These are phyloP conservation scores for Rhodotorula diobovata DNA, from an alignment of 768 basidiomycete species.

Conservation along the genomic window DNA sequence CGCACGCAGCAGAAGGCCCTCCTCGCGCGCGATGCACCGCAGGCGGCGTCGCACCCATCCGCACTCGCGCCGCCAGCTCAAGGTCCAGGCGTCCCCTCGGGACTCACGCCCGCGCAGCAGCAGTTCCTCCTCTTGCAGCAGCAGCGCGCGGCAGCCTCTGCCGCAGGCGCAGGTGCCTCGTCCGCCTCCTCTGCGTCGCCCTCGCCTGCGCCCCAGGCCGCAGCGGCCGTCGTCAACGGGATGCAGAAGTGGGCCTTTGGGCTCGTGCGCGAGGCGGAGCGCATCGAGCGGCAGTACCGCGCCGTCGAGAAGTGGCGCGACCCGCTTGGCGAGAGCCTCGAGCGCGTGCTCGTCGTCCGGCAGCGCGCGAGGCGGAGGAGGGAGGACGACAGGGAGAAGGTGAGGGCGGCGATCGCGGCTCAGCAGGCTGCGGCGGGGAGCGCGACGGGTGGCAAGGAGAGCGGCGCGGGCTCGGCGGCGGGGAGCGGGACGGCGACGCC, in stretches of 20 bases:
- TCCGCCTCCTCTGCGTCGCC: not conserved
- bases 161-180: not conserved
- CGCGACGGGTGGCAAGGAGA: not conserved
- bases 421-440: not conserved
- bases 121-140: slow-evolving; percentile 5
- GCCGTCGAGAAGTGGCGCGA: slow-evolving; percentile 36
- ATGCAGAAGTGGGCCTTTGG: slow-evolving; percentile 38
- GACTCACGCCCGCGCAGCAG: slow-evolving; percentile 12
- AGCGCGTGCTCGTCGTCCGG: slow-evolving; percentile 23
- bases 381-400: slow-evolving; percentile 5
- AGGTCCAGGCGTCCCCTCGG: not conserved
- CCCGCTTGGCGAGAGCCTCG: slow-evolving; percentile 36
- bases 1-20: slow-evolving; percentile 40
- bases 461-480: not conserved
- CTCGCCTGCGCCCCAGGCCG: not conserved
- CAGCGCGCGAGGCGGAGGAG: not conserved
- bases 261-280: slow-evolving; percentile 36
- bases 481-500: not conserved
- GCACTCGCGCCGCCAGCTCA: not conserved
- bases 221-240: not conserved
- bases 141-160: not conserved
- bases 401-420: not conserved
- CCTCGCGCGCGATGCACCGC: slow-evolving; percentile 36
- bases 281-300: slow-evolving; percentile 37
- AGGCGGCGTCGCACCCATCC: not conserved